These are phyloP conservation scores for Leishmania tarentolae DNA, from an alignment of 208 protist genomes.

Conservation along the genomic window DNA sequence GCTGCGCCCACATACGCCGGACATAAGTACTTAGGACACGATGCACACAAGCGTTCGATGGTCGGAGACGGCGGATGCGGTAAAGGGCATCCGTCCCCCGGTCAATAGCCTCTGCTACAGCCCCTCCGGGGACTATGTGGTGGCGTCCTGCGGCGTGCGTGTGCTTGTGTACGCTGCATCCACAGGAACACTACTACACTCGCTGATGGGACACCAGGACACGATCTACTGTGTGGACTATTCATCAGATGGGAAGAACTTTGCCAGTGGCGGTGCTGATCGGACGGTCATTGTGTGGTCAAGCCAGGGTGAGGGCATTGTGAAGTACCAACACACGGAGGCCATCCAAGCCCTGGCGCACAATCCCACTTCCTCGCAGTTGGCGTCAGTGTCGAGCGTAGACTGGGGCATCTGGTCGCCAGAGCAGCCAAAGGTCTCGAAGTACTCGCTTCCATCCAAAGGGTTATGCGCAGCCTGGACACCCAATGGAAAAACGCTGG, in stretches of 20 bases:
- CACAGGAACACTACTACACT: conserved; percentile 90
- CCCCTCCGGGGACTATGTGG: conserved; percentile 89
- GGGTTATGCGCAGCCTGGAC: conserved; percentile 94
- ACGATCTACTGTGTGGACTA: conserved; percentile 93
- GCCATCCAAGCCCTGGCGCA: conserved; percentile 94
- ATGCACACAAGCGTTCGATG: conserved; percentile 81
- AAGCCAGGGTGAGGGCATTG: conserved; percentile 90
- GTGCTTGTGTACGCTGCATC: conserved; percentile 94
- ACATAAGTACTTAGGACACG: background rate
- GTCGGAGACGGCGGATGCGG: conserved; percentile 54
- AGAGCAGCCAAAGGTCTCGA: conserved; percentile 90
- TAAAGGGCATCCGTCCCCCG: conserved; percentile 55
- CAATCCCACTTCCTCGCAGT: conserved; percentile 90
- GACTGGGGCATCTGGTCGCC: conserved; percentile 97
- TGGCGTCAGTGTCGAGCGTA: conserved; percentile 87
- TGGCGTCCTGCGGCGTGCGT: conserved; percentile 88
- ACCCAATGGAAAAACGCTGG: conserved; percentile 92
- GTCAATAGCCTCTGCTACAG: conserved; percentile 90
- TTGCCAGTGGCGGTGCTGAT: conserved; percentile 95
- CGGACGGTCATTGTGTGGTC: conserved; percentile 96
- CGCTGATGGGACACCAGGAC: conserved; percentile 95
- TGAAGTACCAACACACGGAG: conserved; percentile 96
- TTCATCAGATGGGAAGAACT: conserved; percentile 88
- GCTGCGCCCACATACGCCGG: background rate
- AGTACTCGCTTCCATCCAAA: conserved; percentile 86